These are phyloP conservation scores for Cucumis sativus DNA, from an alignment of 306 rosid species.

Conservation along the genomic window Cucumber_9930_V3 NC_026656.2:6441001-6441500, in stretches of 20 bases:
- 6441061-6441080: not conserved
- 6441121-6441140: not conserved
- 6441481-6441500: conserved; percentile 17
- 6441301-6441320: conserved; percentile 23
- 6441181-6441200: not conserved
- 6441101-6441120: not conserved
- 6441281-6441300: conserved; percentile 42
- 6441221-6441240: not conserved
- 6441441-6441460: no score
- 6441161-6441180: not conserved
- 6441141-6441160: not conserved
- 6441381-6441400: not conserved
- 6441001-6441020: not conserved
- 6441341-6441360: not conserved
- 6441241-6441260: not conserved
- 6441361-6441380: conserved; percentile 14
- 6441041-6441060: not conserved
- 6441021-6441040: not conserved
- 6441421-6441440: not conserved
- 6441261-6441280: conserved; percentile 2
- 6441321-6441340: not conserved
- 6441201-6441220: not conserved
- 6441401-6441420: not conserved
- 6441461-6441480: conserved; percentile 20
- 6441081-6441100: conserved; percentile 6